A percentile compares a stretch with the other conserved stretches of the same genome.
phyloP scores from a whole-genome alignment of 1,139 yeast species.

The Sugiyamaella neomexicana region DNA sequence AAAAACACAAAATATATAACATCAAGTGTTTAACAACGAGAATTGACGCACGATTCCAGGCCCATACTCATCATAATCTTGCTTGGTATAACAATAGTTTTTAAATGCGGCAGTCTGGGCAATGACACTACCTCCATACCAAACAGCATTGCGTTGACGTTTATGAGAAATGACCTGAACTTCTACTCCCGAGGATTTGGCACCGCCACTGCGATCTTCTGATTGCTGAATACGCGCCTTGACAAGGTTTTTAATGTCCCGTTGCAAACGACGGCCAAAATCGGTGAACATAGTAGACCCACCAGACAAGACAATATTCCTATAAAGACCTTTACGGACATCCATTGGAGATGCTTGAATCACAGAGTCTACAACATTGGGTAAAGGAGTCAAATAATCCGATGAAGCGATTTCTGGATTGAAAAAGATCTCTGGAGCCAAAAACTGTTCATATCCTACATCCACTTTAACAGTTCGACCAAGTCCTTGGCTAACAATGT shows the following conservation, averaged over 20 bases:
- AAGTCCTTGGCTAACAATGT: conserved; percentile 80
- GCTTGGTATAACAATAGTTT: conserved; percentile 94
- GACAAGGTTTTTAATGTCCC: conserved; percentile 85
- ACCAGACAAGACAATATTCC: conserved; percentile 91
- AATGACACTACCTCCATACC: conserved; percentile 97
- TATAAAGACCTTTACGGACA: conserved; percentile 93
- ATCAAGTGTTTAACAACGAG: conserved; percentile 82
- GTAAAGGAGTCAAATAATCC: conserved; percentile 93
- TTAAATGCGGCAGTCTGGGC: conserved; percentile 97
- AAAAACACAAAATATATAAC: background rate
- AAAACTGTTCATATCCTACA: conserved; percentile 94
- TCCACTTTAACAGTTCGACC: conserved; percentile 70
- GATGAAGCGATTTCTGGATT: conserved; percentile 96
- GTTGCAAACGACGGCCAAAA: conserved; percentile 94
- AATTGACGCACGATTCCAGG: conserved; percentile 97
- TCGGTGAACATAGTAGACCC: conserved; percentile 99
- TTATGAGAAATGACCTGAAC: conserved; percentile 97
- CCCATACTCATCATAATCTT: conserved; percentile 96
- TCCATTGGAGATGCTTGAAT: conserved; percentile 96
- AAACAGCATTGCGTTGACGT: conserved; percentile 97
- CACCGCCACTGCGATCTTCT: conserved; percentile 66
- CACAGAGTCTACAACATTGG: conserved; percentile 90
- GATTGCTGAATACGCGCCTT: conserved; percentile 83
- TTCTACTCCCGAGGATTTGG: conserved; percentile 91
- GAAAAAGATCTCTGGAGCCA: conserved; percentile 98